Base-by-base conservation (phyloP, 257 asterid genomes). In the Leonotis leonurus region DNA sequence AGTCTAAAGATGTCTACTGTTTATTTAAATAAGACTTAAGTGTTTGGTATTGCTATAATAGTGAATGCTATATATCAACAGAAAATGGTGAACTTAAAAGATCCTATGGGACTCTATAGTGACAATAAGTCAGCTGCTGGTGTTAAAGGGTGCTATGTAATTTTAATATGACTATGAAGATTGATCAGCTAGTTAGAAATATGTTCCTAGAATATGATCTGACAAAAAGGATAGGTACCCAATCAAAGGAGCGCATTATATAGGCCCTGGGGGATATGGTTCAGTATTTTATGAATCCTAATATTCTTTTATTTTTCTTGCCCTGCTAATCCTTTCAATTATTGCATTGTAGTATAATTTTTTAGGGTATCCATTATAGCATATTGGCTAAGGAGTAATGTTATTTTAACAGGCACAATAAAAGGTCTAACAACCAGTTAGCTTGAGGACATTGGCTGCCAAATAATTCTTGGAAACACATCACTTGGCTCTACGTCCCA, bases 391-490 rank as follows among this genome's bases (percentile, higher is more conserved):
- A 37, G 12, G 33, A 10, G 1, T 20, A 56, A 6, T 56, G 29
- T 24, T 9, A 12, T 48, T 74, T 70, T 60, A 75, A 32, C 75
- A 92, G 99, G 97, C 46, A 93, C 97, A 18, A 89, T 93, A 56
- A 93, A 93, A 79, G 97, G 95, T 67, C 80, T 93, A 65, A 80
- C 96, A 17, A 85, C 85, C 69, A 78, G 75, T 65, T 97, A 89
- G 77, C 94, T 92, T 43, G 97, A 92, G 87, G 95, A 89, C 25
- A 93, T 93, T 77, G 97, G 97, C 35, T 89, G 97, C 80, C 99
- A 93, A 73, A 93, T 93, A 59, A 93, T 93, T 70, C 96, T 92
- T 36, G 99, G 99, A 65, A 92, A 92, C 70, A 93, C 99, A 93
- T 60, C 99, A 93, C 75, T 70, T 93, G 79, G 99, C 93, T 46